These are phyloP conservation scores for Trapa bicornis DNA, from an alignment of 345 rosid species.

Conservation along the genomic window DNA sequence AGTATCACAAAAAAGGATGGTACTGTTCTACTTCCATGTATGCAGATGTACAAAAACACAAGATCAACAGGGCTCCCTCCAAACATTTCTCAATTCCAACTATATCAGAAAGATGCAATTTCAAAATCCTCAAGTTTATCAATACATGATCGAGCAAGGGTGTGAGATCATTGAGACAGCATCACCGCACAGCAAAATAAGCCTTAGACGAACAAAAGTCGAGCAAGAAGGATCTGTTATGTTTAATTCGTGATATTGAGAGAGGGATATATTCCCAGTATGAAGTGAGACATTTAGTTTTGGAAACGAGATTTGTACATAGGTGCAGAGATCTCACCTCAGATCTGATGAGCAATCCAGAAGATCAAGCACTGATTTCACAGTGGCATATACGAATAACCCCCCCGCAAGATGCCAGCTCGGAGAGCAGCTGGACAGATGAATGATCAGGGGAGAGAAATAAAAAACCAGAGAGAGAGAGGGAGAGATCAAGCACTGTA, in stretches of 20 bases:
- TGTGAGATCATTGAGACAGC: neutral
- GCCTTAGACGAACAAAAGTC: neutral
- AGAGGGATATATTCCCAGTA: constrained; percentile 4
- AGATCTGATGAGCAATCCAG: constrained; percentile 32
- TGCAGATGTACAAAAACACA: neutral
- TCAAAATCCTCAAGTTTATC: neutral
- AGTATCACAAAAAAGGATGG: neutral
- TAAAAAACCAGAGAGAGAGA: neutral
- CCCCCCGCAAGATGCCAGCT: neutral
- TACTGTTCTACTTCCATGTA: neutral
- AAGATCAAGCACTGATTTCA: constrained; percentile 7
- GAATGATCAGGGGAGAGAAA: neutral
- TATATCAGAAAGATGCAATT: neutral
- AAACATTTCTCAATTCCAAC: neutral
- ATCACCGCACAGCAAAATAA: neutral
- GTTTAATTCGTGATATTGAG: neutral
- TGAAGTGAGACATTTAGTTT: neutral
- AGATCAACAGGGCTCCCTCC: neutral
- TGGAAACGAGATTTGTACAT: neutral
- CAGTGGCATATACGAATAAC: neutral
- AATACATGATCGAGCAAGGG: neutral
- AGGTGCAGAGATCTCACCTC: constrained; percentile 26
- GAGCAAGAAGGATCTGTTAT: neutral
- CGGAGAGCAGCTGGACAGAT: neutral
- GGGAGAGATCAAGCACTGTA: neutral